Evolutionary conservation across 306 rosid genomes (phyloP).

Genomic region (Phaseolus lunatus): DNA sequence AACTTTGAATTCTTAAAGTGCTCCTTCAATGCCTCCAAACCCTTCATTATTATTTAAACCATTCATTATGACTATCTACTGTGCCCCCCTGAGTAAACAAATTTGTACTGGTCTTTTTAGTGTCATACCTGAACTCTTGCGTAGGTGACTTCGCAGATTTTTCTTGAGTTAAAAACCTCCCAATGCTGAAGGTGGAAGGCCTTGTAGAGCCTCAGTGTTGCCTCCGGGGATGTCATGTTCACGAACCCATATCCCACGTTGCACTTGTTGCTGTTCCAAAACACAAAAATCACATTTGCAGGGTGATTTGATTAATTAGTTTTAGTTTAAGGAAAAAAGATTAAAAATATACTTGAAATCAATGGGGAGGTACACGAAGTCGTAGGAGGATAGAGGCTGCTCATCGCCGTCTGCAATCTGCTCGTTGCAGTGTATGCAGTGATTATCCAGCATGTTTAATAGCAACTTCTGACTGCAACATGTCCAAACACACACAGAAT

Average conservation of each 20-base stretch:
- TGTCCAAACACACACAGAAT: background rate
- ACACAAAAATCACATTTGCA: background rate
- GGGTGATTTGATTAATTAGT: background rate
- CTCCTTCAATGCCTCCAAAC: constrained; percentile 88
- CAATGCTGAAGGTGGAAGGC: constrained; percentile 92
- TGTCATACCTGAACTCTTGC: constrained; percentile 82
- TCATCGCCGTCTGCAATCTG: constrained; percentile 61
- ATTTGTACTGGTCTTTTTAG: too few relatives aligned
- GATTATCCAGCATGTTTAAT: constrained; percentile 92
- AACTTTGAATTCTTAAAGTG: constrained; percentile 97
- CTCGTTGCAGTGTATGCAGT: constrained; percentile 90
- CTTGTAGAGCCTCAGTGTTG: constrained; percentile 79
- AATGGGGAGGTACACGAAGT: constrained; percentile 93
- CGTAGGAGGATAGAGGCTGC: constrained; percentile 79
- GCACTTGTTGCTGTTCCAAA: constrained; percentile 80
- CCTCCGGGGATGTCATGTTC: constrained; percentile 92
- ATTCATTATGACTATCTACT: background rate
- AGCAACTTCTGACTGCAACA: constrained; percentile 80
- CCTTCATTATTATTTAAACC: constrained; percentile 47
- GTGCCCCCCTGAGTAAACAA: too few relatives aligned
- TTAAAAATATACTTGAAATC: constrained; percentile 71
- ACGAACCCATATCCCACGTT: constrained; percentile 98
- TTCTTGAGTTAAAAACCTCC: constrained; percentile 94
- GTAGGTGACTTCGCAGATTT: constrained; percentile 88
- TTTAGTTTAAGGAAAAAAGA: background rate